Conservation (phyloP, 345 rosid genomes). For the Turritis glabra region DNA sequence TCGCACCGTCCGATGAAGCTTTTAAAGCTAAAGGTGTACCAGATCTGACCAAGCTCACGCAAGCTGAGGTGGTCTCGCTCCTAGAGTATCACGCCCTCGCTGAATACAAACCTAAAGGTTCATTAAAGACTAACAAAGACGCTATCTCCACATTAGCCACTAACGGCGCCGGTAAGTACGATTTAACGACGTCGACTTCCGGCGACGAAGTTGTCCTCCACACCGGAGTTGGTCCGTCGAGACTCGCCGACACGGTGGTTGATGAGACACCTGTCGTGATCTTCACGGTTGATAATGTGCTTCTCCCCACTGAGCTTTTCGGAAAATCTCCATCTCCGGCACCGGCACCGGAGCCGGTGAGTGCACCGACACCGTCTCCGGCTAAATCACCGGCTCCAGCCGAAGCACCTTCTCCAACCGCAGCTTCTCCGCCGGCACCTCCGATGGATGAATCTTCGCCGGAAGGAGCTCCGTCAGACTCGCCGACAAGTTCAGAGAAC, state of each 20-base stretch:
- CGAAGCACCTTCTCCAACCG: conserved; percentile 65
- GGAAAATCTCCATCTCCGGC: conserved; percentile 54
- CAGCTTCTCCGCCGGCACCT: conserved; percentile 87
- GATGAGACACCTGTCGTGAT: conserved; percentile 74
- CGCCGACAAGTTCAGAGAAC: conserved; percentile 52
- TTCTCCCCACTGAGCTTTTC: conserved; percentile 69
- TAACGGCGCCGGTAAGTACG: conserved; percentile 70
- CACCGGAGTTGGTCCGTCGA: conserved; percentile 67
- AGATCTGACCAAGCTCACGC: conserved; percentile 67
- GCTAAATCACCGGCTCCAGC: neutral
- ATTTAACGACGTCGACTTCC: conserved; percentile 53
- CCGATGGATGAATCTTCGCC: conserved; percentile 52
- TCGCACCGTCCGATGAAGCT: conserved; percentile 89
- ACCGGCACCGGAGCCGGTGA: conserved; percentile 45
- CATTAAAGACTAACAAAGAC: conserved; percentile 58
- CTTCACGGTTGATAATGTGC: conserved; percentile 71
- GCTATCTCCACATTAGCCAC: conserved; percentile 72
- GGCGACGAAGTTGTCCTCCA: conserved; percentile 76
- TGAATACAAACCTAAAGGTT: conserved; percentile 64
- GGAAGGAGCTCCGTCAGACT: conserved; percentile 57
- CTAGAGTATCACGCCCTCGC: conserved; percentile 71
- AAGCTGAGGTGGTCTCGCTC: conserved; percentile 68
- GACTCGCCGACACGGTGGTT: conserved; percentile 66
- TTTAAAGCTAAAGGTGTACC: conserved; percentile 70
- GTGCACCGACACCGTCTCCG: conserved; percentile 50